Evolutionary conservation across 257 asterid genomes (phyloP), one percentile per base, ranked within the genome.

Genomic region (Nicotiana attenuata): DNA sequence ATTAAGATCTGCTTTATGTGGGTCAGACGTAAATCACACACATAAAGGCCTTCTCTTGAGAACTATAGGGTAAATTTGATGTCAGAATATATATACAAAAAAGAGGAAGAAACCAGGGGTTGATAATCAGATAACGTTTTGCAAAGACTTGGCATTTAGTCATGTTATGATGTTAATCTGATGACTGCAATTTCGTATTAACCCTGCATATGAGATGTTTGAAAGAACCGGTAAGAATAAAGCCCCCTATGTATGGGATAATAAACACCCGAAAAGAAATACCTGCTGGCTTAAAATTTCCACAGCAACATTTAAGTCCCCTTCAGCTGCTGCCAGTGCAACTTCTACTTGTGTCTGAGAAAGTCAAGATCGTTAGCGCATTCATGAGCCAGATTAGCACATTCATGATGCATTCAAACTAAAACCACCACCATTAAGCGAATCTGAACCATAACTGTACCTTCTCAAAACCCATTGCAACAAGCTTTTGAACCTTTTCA

Each of bases 271-370:
- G 41, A 77, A 66, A 7, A 76, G 29, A 68, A 84, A 19, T 87
- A 94, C 98, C 97, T 93, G 97, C 84, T 96, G 99, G 88, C 91
- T 93, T 97, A 94, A 95, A 86, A 94, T 94, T 89, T 94, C 98
- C 19, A 90, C 97, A 3, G 99, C 97, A 55, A 94, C 92, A 67
- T 89, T 92, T 83, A 94, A 77, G 86, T 96, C 97, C 78, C 98
- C 93, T 65, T 96, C 98, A 47, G 97, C 97, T 55, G 99, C 99
- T 56, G 97, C 93, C 57, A 94, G 65, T 64, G 99, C 99, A 71
- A 96, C 92, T 89, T 96, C 99, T 53, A 92, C 97, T 85, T 96
- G 99, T 76, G 97, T 94, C 99, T 93, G 93, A 65, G 83, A 83
- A 61, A 56, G n/a, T 47, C 56, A 19, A 28, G 66, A 65, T 7